Percentiles rank a stretch among this genome's conserved stretches.
Evolutionary conservation across 352 stramenopile genomes (phyloP).

Genomic region (Phytophthora agathidicida): DNA sequence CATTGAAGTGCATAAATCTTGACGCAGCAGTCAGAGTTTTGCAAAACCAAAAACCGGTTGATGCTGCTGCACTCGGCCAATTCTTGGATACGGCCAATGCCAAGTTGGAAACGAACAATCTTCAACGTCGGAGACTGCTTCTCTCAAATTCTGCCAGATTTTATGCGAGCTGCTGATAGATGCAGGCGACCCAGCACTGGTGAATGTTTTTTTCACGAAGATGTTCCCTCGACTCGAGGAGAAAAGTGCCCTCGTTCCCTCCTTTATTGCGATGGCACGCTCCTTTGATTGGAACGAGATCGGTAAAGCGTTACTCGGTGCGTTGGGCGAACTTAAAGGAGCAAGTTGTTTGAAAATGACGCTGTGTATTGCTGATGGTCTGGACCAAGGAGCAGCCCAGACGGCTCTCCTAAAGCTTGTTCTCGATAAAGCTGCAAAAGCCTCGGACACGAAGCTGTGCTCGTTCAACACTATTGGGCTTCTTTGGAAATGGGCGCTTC

Average conservation of each 20-base stretch:
- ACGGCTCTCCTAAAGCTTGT: not conserved
- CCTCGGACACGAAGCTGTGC: not conserved
- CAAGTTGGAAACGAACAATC: not conserved
- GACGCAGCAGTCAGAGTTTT: slow-evolving; percentile 5
- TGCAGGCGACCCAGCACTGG: slow-evolving; percentile 6
- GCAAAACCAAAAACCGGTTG: slow-evolving; percentile 5
- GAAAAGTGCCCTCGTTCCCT: not conserved
- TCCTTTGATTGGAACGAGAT: slow-evolving; percentile 16
- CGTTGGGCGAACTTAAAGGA: not conserved
- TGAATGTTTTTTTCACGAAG: slow-evolving; percentile 16
- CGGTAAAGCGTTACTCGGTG: not conserved
- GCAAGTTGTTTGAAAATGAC: not conserved
- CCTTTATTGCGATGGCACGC: not conserved
- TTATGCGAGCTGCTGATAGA: slow-evolving; percentile 12
- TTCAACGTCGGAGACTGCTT: not conserved
- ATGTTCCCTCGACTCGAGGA: slow-evolving; percentile 2
- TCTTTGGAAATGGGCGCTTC: slow-evolving; percentile 6
- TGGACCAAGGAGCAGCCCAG: not conserved
- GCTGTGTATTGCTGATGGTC: not conserved
- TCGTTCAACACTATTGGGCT: not conserved
- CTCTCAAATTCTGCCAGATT: slow-evolving; percentile 2
- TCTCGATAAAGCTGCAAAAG: not conserved
- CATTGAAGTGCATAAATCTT: slow-evolving; percentile 15
- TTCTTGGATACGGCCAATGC: slow-evolving; percentile 6
- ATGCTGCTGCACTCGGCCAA: not conserved